These are phyloP conservation scores for Penicillium sp. DNA, from an alignment of 2,329 filamentous ascomycete species.

Conservation along the genomic window DNA sequence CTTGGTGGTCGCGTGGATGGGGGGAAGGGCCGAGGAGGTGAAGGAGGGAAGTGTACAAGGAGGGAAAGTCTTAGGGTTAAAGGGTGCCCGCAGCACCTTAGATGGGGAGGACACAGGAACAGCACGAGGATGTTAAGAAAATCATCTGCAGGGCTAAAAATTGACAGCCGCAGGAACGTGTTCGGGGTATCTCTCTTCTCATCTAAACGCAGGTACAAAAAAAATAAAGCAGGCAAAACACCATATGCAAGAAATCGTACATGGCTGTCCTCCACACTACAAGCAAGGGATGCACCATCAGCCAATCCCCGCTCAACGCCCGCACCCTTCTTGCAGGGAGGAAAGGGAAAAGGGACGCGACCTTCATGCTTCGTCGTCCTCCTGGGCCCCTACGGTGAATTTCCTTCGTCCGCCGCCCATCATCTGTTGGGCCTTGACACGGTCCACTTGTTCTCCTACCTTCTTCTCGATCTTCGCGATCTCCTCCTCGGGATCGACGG, in stretches of 20 bases:
- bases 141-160: slow-evolving; percentile 24
- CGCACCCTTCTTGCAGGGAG: slow-evolving; percentile 37
- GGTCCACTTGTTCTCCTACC: slow-evolving; percentile 86
- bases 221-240: slow-evolving; percentile 4
- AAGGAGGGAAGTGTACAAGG: slow-evolving; percentile 20
- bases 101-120: slow-evolving; percentile 26
- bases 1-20: slow-evolving; percentile 12
- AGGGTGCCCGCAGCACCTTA: slow-evolving; percentile 12
- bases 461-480: slow-evolving; percentile 98
- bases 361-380: slow-evolving; percentile 61
- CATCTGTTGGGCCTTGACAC: slow-evolving; percentile 86
- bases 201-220: slow-evolving; percentile 18
- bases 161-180: slow-evolving; percentile 44
- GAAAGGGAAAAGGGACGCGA: slow-evolving; percentile 26
- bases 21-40: slow-evolving; percentile 20
- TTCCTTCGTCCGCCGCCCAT: slow-evolving; percentile 81
- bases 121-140: slow-evolving; percentile 23
- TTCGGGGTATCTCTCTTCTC: slow-evolving; percentile 34
- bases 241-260: slow-evolving; percentile 33
- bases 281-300: slow-evolving; percentile 40
- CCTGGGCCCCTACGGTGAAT: slow-evolving; percentile 77
- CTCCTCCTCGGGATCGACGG: slow-evolving; percentile 90
- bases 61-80: slow-evolving; percentile 22
- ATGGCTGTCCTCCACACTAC: slow-evolving; percentile 25
- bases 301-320: slow-evolving; percentile 29